phyloP scores from a whole-genome alignment of 257 asterid genomes.

The Nicotiana attenuata region DNA sequence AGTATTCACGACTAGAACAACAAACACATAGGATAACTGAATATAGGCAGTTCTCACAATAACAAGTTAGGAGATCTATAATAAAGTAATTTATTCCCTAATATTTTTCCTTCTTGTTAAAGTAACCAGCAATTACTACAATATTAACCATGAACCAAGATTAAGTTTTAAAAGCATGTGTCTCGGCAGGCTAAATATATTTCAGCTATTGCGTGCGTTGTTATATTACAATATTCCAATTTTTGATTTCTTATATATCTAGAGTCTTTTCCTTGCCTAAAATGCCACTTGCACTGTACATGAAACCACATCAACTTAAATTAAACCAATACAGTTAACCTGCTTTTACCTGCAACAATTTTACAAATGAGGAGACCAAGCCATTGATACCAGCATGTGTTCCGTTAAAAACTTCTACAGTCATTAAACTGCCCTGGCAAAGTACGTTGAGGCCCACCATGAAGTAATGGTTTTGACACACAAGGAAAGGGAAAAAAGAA shows the following conservation, averaged over 20 bases:
- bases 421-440: slow-evolving; percentile 66
- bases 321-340: background rate
- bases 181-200: background rate
- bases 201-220: background rate
- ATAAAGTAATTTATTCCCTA: background rate
- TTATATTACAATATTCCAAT: background rate
- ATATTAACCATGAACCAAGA: background rate
- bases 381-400: slow-evolving; percentile 66
- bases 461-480: slow-evolving; percentile 15
- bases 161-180: background rate
- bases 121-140: background rate
- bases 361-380: slow-evolving; percentile 75
- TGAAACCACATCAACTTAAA: background rate
- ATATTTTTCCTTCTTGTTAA: background rate
- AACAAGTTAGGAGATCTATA: background rate
- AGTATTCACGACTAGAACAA: background rate
- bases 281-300: background rate
- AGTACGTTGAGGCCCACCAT: slow-evolving; percentile 24
- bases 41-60: background rate
- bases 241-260: background rate
- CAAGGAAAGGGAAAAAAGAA: slow-evolving; percentile 4
- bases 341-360: slow-evolving; percentile 65
- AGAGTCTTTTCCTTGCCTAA: background rate
- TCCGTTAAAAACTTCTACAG: slow-evolving; percentile 44
- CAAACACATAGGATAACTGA: background rate